These are phyloP conservation scores for Fusarium cicatricum DNA, from an alignment of 2,329 filamentous ascomycete species.

Conservation along the genomic window DNA sequence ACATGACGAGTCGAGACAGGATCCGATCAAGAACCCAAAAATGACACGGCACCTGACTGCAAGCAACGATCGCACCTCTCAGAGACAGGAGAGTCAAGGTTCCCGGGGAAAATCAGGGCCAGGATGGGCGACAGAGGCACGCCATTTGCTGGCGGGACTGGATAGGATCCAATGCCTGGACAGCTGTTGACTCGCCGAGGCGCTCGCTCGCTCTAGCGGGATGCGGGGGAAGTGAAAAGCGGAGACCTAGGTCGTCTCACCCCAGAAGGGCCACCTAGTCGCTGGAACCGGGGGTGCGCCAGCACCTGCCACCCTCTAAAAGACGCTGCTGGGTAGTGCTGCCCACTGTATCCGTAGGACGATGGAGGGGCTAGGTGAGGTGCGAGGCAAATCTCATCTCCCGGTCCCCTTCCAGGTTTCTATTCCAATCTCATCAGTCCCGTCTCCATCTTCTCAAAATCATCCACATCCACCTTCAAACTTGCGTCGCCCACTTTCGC, in stretches of 20 bases:
- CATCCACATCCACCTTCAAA: constrained; percentile 23
- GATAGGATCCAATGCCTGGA: too few species aligned
- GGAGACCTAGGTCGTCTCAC: constrained; percentile 37
- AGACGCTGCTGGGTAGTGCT: constrained; percentile 18
- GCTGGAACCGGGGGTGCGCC: not conserved
- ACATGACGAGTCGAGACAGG: too few species aligned
- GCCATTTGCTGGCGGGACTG: constrained; percentile 9
- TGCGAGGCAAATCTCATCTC: constrained; percentile 40
- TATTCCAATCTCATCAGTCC: not conserved
- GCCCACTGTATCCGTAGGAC: not conserved
- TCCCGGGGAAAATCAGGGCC: constrained; percentile 21
- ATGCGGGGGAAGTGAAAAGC: constrained; percentile 43
- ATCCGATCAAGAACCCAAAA: constrained; percentile 21
- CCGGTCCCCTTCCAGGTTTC: constrained; percentile 17
- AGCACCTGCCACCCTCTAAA: constrained; percentile 7
- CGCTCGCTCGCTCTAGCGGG: constrained; percentile 17
- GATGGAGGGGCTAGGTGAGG: too few species aligned
- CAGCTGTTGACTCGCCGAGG: too few species aligned
- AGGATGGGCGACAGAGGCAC: constrained; percentile 13
- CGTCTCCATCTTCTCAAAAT: constrained; percentile 25
- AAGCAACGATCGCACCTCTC: too few species aligned
- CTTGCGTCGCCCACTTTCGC: constrained; percentile 12
- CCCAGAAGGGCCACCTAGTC: constrained; percentile 11
- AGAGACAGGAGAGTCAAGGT: constrained; percentile 1
- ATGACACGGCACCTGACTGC: constrained; percentile 31